phyloP scores from a whole-genome alignment of 345 rosid species.

The Capsella bursapastoris region DNA sequence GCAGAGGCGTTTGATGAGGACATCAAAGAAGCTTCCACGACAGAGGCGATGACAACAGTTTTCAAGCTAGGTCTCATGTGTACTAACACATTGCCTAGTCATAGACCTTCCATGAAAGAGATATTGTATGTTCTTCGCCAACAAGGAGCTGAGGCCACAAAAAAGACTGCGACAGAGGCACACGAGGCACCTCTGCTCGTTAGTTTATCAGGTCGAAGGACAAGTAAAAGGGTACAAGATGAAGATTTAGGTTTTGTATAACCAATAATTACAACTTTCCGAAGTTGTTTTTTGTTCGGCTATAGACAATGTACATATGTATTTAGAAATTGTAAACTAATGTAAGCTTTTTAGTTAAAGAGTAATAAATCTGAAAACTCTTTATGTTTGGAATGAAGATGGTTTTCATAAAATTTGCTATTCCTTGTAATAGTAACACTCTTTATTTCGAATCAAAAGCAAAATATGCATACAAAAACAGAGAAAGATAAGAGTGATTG shows the following conservation, averaged over 20 bases:
- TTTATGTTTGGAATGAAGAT: background rate
- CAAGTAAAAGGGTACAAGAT: constrained; percentile 38
- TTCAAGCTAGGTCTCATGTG: constrained; percentile 74
- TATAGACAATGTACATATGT: constrained; percentile 11
- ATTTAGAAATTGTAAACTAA: background rate
- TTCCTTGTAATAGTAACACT: background rate
- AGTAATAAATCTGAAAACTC: background rate
- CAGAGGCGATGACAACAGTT: constrained; percentile 65
- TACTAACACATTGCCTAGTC: constrained; percentile 57
- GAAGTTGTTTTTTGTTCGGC: background rate
- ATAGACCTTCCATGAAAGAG: constrained; percentile 85
- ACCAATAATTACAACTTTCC: constrained; percentile 20
- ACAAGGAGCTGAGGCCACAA: constrained; percentile 31
- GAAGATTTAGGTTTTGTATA: constrained; percentile 43
- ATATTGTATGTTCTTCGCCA: constrained; percentile 64
- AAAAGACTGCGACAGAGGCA: constrained; percentile 29
- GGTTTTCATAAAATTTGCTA: background rate
- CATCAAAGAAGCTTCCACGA: constrained; percentile 50
- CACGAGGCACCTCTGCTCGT: constrained; percentile 38
- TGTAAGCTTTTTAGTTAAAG: no score
- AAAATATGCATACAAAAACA: constrained; percentile 13
- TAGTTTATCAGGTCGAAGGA: constrained; percentile 40
- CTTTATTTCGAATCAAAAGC: constrained; percentile 32
- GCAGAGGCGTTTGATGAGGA: constrained; percentile 63
- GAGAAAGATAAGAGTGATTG: constrained; percentile 22